Evolutionary conservation across 2,329 filamentous ascomycete species (phyloP), one percentile per base, ranked within the genome.

Genomic region (Dothistroma pini): DNA sequence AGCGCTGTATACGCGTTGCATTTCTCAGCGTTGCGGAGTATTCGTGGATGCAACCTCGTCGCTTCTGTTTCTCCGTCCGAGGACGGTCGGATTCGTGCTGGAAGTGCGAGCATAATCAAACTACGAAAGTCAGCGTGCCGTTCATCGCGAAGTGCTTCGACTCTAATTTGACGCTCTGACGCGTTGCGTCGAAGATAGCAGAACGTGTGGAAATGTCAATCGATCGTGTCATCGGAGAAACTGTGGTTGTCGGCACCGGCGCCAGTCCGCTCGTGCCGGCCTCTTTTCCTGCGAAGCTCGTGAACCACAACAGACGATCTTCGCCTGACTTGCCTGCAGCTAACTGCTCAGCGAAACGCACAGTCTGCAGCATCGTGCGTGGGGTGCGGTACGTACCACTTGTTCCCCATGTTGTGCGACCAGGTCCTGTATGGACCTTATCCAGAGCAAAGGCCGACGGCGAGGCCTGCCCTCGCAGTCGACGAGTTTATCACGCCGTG

Each of bases 91-190:
- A 6, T n/a, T 44, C 51, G 51, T 51, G 31, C 34, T 29, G 44
- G 44, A 57, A 32, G 19, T 41, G 47, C 38, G 47, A 57, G 29
- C 14, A 31, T 4, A 29, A 16, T 21, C 16, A 38, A 22, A 48
- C 44, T 34, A 50, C 14, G 8, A 34, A 57, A 51, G 55, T 50
- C 55, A 57, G 55, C 21, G 16, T 57, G 55, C 55, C 55, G 55
- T 57, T 10, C 5, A 57, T 57, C 41, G 55, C 44, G 54, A 35
- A 51, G 5, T 3, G 19, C 21, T 16, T 4, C 48, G 31, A 35
- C 35, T 21, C 1, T 53, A 1, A 29, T 21, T 32, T 21, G 16
- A 35, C n/a, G 12, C 51, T 53, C 48, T 35, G 51, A 32, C 51
- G 31, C 51, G 51, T 53, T 21, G 31, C 31, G 5, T 53, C 11